These are phyloP conservation scores for Wallemia mellicola DNA, from an alignment of 1,284 basidiomycete genomes.

Conservation along the genomic window DNA sequence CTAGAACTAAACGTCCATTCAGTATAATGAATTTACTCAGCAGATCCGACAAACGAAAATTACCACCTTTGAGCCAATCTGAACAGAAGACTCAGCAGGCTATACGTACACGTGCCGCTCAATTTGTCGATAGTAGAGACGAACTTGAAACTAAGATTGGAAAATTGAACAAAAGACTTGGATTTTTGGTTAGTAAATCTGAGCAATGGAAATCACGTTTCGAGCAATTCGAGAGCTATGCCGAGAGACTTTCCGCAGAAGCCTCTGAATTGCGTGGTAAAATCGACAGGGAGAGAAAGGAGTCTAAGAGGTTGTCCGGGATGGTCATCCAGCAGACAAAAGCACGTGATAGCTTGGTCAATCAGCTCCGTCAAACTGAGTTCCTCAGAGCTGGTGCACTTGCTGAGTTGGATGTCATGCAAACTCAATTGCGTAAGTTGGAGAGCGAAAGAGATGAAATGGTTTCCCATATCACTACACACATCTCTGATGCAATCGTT, in stretches of 20 bases:
- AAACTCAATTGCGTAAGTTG: not conserved
- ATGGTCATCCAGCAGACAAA: constrained; percentile 1
- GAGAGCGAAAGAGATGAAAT: not conserved
- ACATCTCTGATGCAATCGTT: not conserved
- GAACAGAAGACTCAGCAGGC: constrained; percentile 56
- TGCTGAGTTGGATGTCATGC: not conserved
- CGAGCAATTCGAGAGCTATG: constrained; percentile 13
- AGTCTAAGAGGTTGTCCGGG: constrained; percentile 9
- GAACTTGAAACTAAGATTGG: constrained; percentile 45
- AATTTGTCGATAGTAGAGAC: constrained; percentile 73
- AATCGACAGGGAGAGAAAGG: constrained; percentile 12
- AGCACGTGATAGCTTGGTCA: not conserved
- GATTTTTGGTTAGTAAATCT: constrained; percentile 12
- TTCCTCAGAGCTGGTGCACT: not conserved
- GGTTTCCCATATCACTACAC: not conserved
- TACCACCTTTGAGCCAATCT: constrained; percentile 18
- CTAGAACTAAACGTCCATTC: constrained; percentile 44
- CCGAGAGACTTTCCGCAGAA: constrained; percentile 12
- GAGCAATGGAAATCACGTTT: constrained; percentile 13
- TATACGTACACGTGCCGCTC: constrained; percentile 59
- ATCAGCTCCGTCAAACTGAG: not conserved
- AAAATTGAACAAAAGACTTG: constrained; percentile 6
- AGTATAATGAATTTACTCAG: constrained; percentile 47
- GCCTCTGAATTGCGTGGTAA: constrained; percentile 11
- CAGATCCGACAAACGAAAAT: constrained; percentile 37